These are phyloP conservation scores for Flaveria bidentis DNA, from an alignment of 129 eudicot species.

Conservation along the genomic window DNA sequence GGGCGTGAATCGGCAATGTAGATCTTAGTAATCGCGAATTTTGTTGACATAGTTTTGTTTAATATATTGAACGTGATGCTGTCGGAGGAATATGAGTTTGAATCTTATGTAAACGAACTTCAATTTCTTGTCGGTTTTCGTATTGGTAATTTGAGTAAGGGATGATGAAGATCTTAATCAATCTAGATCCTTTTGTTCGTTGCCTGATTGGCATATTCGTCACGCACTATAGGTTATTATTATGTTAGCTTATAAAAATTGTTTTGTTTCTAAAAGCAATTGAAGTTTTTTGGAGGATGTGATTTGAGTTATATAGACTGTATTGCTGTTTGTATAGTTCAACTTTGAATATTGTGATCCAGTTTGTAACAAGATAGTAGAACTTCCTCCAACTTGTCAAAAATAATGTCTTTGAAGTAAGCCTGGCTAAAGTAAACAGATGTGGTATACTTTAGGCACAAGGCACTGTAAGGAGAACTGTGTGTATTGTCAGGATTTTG, in stretches of 20 bases:
- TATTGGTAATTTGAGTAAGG: constrained; percentile 2
- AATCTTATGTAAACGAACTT: constrained; percentile 17
- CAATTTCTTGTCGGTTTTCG: constrained; percentile 2
- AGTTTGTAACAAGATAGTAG: neutral
- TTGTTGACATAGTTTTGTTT: neutral
- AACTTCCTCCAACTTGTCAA: neutral
- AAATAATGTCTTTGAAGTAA: neutral
- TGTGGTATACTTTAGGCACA: neutral
- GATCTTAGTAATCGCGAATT: constrained; percentile 18
- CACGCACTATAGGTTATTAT: neutral
- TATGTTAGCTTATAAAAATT: neutral
- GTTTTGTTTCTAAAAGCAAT: neutral
- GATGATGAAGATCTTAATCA: neutral
- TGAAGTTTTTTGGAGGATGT: constrained; percentile 13
- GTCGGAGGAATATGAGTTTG: neutral
- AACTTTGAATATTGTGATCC: neutral
- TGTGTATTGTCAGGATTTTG: constrained; percentile 2
- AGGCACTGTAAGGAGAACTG: neutral
- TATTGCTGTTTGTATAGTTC: neutral
- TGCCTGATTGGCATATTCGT: neutral
- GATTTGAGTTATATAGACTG: constrained; percentile 14
- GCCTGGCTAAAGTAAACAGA: neutral
- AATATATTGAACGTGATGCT: neutral
- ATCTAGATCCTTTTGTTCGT: constrained; percentile 14
- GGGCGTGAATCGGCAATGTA: neutral